phyloP scores from a whole-genome alignment of 257 asterid genomes.

The Petunia secreta region DNA sequence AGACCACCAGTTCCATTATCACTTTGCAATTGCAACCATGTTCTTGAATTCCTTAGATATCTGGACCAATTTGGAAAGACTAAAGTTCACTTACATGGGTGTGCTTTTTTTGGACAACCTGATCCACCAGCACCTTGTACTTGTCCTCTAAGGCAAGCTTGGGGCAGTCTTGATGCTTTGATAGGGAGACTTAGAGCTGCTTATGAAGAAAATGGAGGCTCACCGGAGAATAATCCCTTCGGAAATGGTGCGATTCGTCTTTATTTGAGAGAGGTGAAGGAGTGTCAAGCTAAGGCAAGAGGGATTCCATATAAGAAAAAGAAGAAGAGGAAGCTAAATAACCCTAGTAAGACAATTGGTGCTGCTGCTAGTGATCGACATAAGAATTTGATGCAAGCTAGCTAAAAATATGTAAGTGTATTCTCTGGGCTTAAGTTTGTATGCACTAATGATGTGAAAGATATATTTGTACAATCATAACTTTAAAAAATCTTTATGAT shows the following conservation, averaged over 20 bases:
- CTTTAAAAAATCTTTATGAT: too few species aligned
- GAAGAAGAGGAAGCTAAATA: slow-evolving; percentile 64
- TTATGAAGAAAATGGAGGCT: slow-evolving; percentile 88
- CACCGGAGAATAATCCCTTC: slow-evolving; percentile 75
- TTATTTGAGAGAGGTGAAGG: slow-evolving; percentile 83
- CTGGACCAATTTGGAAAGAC: slow-evolving; percentile 91
- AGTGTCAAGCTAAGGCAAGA: slow-evolving; percentile 85
- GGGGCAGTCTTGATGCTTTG: slow-evolving; percentile 96
- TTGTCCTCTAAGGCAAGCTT: slow-evolving; percentile 90
- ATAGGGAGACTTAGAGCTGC: slow-evolving; percentile 94
- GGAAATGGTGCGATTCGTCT: slow-evolving; percentile 79
- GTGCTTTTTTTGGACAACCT: slow-evolving; percentile 86
- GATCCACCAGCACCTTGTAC: slow-evolving; percentile 94
- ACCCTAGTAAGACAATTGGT: slow-evolving; percentile 33
- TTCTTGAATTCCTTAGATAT: slow-evolving; percentile 82
- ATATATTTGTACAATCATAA: too few species aligned
- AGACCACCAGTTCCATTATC: slow-evolving; percentile 72
- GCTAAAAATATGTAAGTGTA: slow-evolving; percentile 23
- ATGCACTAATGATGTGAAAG: too few species aligned
- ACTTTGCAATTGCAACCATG: slow-evolving; percentile 73
- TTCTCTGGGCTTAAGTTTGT: neutral
- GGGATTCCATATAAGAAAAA: slow-evolving; percentile 90
- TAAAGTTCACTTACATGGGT: slow-evolving; percentile 81
- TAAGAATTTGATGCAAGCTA: slow-evolving; percentile 48
- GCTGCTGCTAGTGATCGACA: slow-evolving; percentile 31